Evolutionary conservation across 345 rosid species (phyloP), one percentile per base, ranked within the genome.

Genomic region (Boechera stricta): DNA sequence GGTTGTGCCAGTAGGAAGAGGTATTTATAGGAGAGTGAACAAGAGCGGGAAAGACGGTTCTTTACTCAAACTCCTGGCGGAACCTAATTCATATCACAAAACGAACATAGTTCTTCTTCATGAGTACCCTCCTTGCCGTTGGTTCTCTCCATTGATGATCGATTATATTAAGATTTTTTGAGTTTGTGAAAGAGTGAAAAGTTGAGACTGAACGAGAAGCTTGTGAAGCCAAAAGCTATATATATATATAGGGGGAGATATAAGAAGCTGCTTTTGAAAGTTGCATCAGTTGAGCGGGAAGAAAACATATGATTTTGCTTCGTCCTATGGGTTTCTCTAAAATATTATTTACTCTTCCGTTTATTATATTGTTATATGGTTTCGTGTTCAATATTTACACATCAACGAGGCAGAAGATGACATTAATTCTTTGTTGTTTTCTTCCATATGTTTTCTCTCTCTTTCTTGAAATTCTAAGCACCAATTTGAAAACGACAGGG

Each of bases 391-490:
- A 33, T 26, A 38, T 16, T 29, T 18, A 33, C 10, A 56, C 67
- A 44, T 63, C 21, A 10, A 63, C 13, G 8, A 24, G 42, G 36
- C 52, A 62, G 41, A 56, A 74, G 24, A 67, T 35, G n/a, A 48
- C 62, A 59, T 16, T 57, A 1, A 2, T 52, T 41, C 12, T 16
- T 60, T 52, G 57, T 76, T 53, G 2, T 60, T 52, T 21, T 21
- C 24, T 21, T 21, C 24, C 24, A 21, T 21, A 21, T 21, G 24
- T 21, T 21, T 60, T 29, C 53, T 59, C 68, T 26, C 52, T 58
- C 79, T 75, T 57, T 76, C 62, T 67, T 68, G 62, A 61, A 57
- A 57, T 26, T 66, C 52, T 48, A 75, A 59, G 68, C 52, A 47
- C 60, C 41, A 36, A 33, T 16, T 21, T 15, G 77, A 55, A 64